Evolutionary conservation across 768 basidiomycete species (phyloP), one percentile per base, ranked within the genome.

Genomic region (Chalciporus sphaerocephalus): DNA sequence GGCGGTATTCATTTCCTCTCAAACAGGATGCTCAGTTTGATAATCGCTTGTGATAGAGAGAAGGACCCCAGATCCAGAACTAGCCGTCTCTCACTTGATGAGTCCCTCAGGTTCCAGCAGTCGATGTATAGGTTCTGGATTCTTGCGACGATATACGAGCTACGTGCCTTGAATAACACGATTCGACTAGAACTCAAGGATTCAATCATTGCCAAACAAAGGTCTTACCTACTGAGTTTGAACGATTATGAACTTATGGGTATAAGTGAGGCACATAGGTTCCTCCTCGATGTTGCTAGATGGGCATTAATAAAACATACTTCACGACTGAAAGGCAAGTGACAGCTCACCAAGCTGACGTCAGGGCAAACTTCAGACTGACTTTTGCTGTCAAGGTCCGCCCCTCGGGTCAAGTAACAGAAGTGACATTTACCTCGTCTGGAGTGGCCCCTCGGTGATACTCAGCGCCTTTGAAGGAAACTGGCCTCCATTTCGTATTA

Each of bases 21-120:
- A 5, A 24, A 25, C 8, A 3, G 6, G 7, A 6, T 42, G 36
- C 15, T 6, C 40, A 13, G 47, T 2, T 12, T 50, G 30, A 23
- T 6, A 15, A 33, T 22, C 24, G 23, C 7, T 6, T 22, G 0
- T 23, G 20, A n/a, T 44, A 73, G 72, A 34, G 50, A 68, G 51
- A 70, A 73, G 49, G 67, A 72, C 38, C 69, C 66, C 18, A 56
- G 55, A 6, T 68, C 57, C 16, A 41, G 34, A 7, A 56, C 32
- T 15, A 72, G 66, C 43, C 51, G 36, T 18, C 58, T 75, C 12
- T 51, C 65, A 9, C 10, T 42, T 1, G 41, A 24, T 6, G 72
- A 75, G 51, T 66, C 68, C 13, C 12, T 51, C 11, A 59, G 53
- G 18, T 68, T 70, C 41, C 52, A 51, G 10, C 41, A 60, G 17